phyloP scores from a whole-genome alignment of 768 basidiomycete genomes.

The Gymnopilus junonius region DNA sequence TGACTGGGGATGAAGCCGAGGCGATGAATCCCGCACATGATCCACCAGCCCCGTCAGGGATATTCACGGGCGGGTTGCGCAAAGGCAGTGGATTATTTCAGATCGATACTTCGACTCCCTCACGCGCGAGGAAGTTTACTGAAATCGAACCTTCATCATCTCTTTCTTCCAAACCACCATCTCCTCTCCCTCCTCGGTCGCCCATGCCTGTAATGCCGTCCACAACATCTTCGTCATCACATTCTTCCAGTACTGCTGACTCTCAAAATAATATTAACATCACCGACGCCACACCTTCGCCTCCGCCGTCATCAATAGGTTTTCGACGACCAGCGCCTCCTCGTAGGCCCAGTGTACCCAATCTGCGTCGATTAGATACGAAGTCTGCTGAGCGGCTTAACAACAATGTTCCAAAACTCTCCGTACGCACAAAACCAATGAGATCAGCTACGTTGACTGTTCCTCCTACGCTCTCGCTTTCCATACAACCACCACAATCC shows the following conservation, averaged over 20 bases:
- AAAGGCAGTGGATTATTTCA: conserved; percentile 63
- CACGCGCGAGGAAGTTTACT: conserved; percentile 53
- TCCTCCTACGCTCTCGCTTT: conserved; percentile 47
- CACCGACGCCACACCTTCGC: conserved; percentile 60
- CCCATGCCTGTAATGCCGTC: conserved; percentile 65
- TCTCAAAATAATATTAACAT: conserved; percentile 14
- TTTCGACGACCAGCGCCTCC: conserved; percentile 58
- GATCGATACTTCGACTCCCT: conserved; percentile 62
- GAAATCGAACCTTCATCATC: conserved; percentile 59
- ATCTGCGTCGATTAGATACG: conserved; percentile 66
- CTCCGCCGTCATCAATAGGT: conserved; percentile 65
- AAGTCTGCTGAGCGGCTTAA: conserved; percentile 56
- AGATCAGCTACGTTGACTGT: conserved; percentile 63
- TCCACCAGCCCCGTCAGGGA: conserved; percentile 6
- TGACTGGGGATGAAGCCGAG: conserved; percentile 43
- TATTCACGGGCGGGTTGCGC: conserved; percentile 11
- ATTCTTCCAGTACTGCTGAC: conserved; percentile 16
- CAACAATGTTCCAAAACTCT: conserved; percentile 57
- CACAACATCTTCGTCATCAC: conserved; percentile 37
- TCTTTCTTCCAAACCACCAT: conserved; percentile 36
- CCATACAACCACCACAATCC: conserved; percentile 45
- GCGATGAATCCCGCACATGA: neutral
- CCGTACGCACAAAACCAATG: conserved; percentile 60
- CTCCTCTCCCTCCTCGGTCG: conserved; percentile 43
- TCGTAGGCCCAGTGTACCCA: conserved; percentile 65